phyloP scores from a whole-genome alignment of 805 yeast genomes.

The Starmerella sp. region DNA sequence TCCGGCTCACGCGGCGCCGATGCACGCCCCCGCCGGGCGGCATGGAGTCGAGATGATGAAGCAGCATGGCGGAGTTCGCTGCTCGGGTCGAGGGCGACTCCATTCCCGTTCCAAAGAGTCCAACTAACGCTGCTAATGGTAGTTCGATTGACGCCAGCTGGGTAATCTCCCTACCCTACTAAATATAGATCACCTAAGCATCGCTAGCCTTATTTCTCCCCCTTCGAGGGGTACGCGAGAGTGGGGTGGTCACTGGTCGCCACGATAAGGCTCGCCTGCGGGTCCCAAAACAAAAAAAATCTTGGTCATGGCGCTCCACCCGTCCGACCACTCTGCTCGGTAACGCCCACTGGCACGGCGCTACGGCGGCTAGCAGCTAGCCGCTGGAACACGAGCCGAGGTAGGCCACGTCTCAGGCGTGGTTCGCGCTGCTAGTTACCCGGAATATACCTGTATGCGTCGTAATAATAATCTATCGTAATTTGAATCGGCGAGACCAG shows the following conservation, averaged over 20 bases:
- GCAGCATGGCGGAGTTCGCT: constrained; percentile 17
- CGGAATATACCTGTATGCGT: too few relatives aligned
- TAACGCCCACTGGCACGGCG: too few relatives aligned
- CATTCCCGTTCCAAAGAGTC: constrained; percentile 5
- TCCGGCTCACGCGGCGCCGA: constrained; percentile 18
- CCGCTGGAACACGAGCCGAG: too few relatives aligned
- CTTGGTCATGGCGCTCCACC: background rate
- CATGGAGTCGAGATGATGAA: constrained; percentile 15
- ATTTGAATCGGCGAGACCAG: too few relatives aligned
- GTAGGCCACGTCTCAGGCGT: too few relatives aligned
- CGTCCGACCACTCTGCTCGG: too few relatives aligned
- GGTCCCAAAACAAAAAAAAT: background rate
- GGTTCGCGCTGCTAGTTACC: too few relatives aligned
- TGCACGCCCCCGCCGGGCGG: constrained; percentile 16
- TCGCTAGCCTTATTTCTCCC: background rate
- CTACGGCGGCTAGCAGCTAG: too few relatives aligned
- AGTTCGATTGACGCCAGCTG: constrained; percentile 1
- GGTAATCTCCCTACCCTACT: constrained; percentile 2
- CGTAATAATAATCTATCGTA: too few relatives aligned
- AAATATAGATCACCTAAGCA: constrained; percentile 6
- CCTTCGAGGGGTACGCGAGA: constrained; percentile 1
- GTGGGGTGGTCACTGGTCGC: background rate
- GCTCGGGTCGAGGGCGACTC: constrained; percentile 20
- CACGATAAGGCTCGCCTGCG: constrained; percentile 3
- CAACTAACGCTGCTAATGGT: background rate